Conservation (phyloP, 2,329 filamentous ascomycete species). For the Diaporthe humulicola region DNA sequence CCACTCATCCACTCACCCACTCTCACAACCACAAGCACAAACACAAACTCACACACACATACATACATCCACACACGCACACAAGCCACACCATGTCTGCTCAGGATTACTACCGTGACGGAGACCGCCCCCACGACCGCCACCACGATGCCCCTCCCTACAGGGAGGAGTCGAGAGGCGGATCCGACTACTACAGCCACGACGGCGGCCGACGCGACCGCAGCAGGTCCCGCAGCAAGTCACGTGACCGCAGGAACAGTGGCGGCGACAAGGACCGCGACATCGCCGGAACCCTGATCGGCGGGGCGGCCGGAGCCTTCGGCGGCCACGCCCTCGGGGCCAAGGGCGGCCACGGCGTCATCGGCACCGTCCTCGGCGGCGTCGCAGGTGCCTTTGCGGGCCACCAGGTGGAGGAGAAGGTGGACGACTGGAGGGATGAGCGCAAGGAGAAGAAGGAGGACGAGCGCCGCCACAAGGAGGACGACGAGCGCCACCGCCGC, state of each 20-base stretch:
- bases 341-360: constrained; percentile 49
- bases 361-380: constrained; percentile 54
- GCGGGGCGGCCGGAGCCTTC: constrained; percentile 55
- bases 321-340: constrained; percentile 57
- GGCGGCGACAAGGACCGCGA: constrained; percentile 56
- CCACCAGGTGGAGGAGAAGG: constrained; percentile 56
- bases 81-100: constrained; percentile 25
- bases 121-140: constrained; percentile 22
- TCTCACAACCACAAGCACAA: neutral
- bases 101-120: constrained; percentile 30
- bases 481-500: constrained; percentile 41
- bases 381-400: constrained; percentile 57
- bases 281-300: constrained; percentile 55
- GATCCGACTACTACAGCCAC: constrained; percentile 35
- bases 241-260: constrained; percentile 4
- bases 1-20: too few species aligned
- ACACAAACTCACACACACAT: neutral
- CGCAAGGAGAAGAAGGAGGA: constrained; percentile 55
- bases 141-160: constrained; percentile 27
- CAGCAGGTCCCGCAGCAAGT: constrained; percentile 23
- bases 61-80: too few species aligned
- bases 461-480: constrained; percentile 43
- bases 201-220: constrained; percentile 19
- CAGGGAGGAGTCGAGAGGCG: constrained; percentile 28
- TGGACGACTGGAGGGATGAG: constrained; percentile 55